phyloP scores from a whole-genome alignment of 2,329 filamentous ascomycete species.

The Pseudogymnoascus sp. region DNA sequence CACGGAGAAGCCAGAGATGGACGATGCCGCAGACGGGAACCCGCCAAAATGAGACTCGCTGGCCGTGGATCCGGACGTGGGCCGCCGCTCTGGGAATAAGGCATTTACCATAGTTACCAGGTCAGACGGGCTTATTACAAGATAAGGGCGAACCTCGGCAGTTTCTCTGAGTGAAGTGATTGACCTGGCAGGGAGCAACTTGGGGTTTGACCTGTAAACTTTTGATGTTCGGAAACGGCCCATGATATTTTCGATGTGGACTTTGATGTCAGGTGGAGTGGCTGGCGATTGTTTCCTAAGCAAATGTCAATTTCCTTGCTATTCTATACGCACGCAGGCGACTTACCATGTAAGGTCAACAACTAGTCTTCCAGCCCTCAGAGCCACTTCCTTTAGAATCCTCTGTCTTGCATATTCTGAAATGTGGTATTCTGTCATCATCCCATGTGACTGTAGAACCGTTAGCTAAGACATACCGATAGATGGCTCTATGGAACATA shows the following conservation, averaged over 20 bases:
- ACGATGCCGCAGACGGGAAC: constrained; percentile 60
- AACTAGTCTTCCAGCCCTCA: constrained; percentile 71
- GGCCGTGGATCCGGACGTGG: constrained; percentile 47
- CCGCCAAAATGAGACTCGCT: constrained; percentile 48
- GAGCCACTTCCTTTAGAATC: constrained; percentile 70
- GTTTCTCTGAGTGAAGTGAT: constrained; percentile 68
- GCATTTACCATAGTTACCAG: constrained; percentile 73
- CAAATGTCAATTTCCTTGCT: constrained; percentile 8
- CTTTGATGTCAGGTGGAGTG: constrained; percentile 54
- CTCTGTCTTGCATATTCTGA: constrained; percentile 84
- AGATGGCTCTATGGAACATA: constrained; percentile 24
- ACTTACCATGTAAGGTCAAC: constrained; percentile 63
- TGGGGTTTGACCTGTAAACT: constrained; percentile 41
- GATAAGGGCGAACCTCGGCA: constrained; percentile 70
- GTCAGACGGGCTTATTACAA: constrained; percentile 74
- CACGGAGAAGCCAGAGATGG: constrained; percentile 60
- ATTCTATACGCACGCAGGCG: constrained; percentile 23
- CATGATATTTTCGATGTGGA: constrained; percentile 66
- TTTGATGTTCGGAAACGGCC: constrained; percentile 46
- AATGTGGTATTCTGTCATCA: constrained; percentile 86
- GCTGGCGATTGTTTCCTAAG: constrained; percentile 52
- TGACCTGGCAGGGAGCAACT: constrained; percentile 63
- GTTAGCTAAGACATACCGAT: constrained; percentile 15
- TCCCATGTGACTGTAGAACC: constrained; percentile 42
- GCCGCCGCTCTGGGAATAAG: constrained; percentile 69